Conservation (phyloP, 2,329 filamentous ascomycete genomes). For the Sporothrix variecibatus region DNA sequence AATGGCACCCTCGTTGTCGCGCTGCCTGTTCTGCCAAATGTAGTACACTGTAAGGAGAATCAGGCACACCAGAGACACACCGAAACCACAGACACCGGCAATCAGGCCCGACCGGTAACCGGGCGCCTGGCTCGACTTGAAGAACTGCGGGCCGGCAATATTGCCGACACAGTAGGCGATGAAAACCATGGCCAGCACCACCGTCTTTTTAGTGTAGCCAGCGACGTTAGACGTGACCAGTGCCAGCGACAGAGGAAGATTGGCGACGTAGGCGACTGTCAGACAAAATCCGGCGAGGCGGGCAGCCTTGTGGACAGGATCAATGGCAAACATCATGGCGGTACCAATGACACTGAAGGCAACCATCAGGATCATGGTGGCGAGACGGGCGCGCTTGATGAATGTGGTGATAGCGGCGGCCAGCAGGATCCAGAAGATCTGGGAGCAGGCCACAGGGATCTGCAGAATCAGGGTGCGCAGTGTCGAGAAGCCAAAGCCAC, state of each 20-base stretch:
- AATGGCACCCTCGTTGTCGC: not conserved
- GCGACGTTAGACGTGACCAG: slow-evolving; percentile 18
- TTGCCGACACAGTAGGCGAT: slow-evolving; percentile 50
- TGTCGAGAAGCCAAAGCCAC: slow-evolving; percentile 30
- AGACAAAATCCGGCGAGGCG: not conserved
- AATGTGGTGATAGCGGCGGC: not conserved
- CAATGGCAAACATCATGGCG: not conserved
- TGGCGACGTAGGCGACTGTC: not conserved
- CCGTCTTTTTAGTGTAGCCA: slow-evolving; percentile 27
- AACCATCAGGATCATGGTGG: not conserved
- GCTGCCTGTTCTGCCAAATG: not conserved
- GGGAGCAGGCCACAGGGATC: not conserved
- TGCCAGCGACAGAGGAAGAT: not conserved
- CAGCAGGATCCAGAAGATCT: not conserved
- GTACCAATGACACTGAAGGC: not conserved
- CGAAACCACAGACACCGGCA: not conserved
- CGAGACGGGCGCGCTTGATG: not conserved
- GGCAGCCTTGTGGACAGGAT: not conserved
- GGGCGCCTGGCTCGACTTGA: slow-evolving; percentile 54
- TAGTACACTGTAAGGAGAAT: not conserved
- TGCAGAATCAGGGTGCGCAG: not conserved
- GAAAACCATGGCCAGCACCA: slow-evolving; percentile 27
- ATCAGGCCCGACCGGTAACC: slow-evolving; percentile 35
- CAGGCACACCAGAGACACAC: not conserved
- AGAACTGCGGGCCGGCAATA: slow-evolving; percentile 59